Percentiles rank a stretch among this genome's conserved stretches.
Evolutionary conservation across 352 stramenopile species (phyloP).

Genomic region (Pythium oligandrum): DNA sequence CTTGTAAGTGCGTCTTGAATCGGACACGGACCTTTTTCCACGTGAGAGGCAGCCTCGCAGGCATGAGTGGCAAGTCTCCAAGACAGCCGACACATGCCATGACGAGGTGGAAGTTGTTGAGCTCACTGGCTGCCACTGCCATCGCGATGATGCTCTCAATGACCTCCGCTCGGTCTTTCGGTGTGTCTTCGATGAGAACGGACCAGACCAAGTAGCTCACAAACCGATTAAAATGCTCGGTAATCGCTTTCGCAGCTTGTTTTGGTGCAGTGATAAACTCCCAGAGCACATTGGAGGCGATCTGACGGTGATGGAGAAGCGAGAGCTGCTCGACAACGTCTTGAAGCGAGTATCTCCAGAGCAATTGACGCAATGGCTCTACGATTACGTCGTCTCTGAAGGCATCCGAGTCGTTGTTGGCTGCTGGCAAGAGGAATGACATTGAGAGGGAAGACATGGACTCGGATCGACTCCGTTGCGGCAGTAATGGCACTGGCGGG

Average conservation of each 20-base stretch:
- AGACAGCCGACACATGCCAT: slow-evolving; percentile 76
- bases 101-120: slow-evolving; percentile 77
- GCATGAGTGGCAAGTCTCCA: slow-evolving; percentile 66
- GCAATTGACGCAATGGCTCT: slow-evolving; percentile 34
- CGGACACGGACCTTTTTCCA: slow-evolving; percentile 71
- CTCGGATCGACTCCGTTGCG: slow-evolving; percentile 12
- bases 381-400: slow-evolving; percentile 37
- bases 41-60: slow-evolving; percentile 51
- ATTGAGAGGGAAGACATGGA: neutral
- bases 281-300: slow-evolving; percentile 42
- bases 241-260: slow-evolving; percentile 41
- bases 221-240: slow-evolving; percentile 60
- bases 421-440: too few species aligned
- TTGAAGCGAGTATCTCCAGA: slow-evolving; percentile 47
- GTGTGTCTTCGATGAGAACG: slow-evolving; percentile 56
- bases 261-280: slow-evolving; percentile 49
- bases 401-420: slow-evolving; percentile 31
- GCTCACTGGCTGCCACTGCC: slow-evolving; percentile 32
- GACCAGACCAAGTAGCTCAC: slow-evolving; percentile 75
- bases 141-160: slow-evolving; percentile 74
- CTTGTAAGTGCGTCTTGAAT: slow-evolving; percentile 58
- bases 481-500: slow-evolving; percentile 11
- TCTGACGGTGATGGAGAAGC: slow-evolving; percentile 53
- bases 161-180: slow-evolving; percentile 59
- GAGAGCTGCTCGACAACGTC: slow-evolving; percentile 65